Conservation (phyloP, 2,329 filamentous ascomycete species). For the Aureobasidium zeae region DNA sequence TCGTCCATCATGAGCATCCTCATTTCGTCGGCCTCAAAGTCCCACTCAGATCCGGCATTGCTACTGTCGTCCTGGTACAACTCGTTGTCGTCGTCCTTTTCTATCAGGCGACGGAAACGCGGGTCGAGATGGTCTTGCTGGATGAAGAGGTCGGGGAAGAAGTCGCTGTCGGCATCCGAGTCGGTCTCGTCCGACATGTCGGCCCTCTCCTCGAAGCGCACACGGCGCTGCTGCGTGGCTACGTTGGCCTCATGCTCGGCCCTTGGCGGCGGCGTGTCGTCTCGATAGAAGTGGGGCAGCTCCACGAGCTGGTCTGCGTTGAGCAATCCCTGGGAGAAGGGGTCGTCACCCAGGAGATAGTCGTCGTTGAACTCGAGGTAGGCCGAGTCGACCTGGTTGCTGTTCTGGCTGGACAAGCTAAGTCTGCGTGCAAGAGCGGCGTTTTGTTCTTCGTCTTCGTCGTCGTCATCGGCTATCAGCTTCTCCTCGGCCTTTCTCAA, state of each 20-base stretch:
- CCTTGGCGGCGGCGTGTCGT: background rate
- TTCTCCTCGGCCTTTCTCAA: slow-evolving; percentile 19
- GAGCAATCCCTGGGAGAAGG: slow-evolving; percentile 13
- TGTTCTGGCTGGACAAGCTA: slow-evolving; percentile 21
- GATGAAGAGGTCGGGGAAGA: slow-evolving; percentile 30
- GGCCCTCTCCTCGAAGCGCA: slow-evolving; percentile 28
- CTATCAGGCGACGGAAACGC: slow-evolving; percentile 19
- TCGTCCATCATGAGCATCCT: slow-evolving; percentile 25
- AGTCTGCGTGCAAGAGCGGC: slow-evolving; percentile 20
- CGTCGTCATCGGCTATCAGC: slow-evolving; percentile 16
- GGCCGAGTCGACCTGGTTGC: slow-evolving; percentile 17
- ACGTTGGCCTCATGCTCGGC: slow-evolving; percentile 20
- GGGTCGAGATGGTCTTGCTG: slow-evolving; percentile 23
- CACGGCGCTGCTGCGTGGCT: slow-evolving; percentile 26
- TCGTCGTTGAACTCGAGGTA: slow-evolving; percentile 17
- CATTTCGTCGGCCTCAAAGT: slow-evolving; percentile 28
- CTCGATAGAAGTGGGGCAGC: slow-evolving; percentile 10
- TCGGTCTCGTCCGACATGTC: slow-evolving; percentile 24
- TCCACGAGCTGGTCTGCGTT: slow-evolving; percentile 8
- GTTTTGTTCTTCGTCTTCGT: slow-evolving; percentile 20
- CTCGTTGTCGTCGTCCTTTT: slow-evolving; percentile 23
- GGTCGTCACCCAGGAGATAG: slow-evolving; percentile 8
- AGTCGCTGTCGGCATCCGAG: slow-evolving; percentile 24
- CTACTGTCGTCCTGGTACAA: slow-evolving; percentile 22
- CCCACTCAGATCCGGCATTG: slow-evolving; percentile 27